Base-by-base conservation (phyloP, 2,329 filamentous ascomycete genomes). In the Aspergillus hortae region DNA sequence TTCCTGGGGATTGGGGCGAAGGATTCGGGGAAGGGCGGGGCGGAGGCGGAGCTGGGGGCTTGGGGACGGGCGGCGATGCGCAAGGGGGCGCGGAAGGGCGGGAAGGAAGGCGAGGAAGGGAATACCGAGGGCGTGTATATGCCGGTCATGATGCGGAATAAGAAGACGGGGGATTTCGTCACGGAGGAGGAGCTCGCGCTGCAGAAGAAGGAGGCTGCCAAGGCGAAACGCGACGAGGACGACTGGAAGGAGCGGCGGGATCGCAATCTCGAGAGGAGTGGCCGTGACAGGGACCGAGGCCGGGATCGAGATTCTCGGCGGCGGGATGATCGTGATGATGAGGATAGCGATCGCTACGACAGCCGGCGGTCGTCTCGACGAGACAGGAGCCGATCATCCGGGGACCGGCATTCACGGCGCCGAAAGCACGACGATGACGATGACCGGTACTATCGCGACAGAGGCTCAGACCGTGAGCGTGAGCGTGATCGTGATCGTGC, bases 1-100 rank as follows among this genome's bases (percentile, higher is more conserved):
- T 80, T 95, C 51, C 77, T 97, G 9, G 94, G 94, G 0, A 86
- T 97, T 6, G 94, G 92, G 3, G 92, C 92, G 10, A 96, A 92
- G 66, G 85, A 90, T 64, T 77, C 79, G 4, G 79, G 79, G 1
- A 76, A 79, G 2, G 72, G 70, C 52, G 69, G 69, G 6, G 71
- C 72, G 14, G 84, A 88, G 19, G 80, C 89, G 56, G 89, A 95
- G 60, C 74, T 95, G 15, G 90, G 89, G 1, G 86, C 83, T 1
- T 95, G 89, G 89, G 87, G 91, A 11, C 89, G 88, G 56, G 71
- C 76, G 9, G 77, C 78, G 12, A 79, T 78, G 70, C 74, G 76
- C 48, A 76, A 78, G 48, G 77, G 76, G 54, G 84, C 83, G 50
- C 80, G 81, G 51, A 81, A 82, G 62, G 77, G 77, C 52, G 77